A percentile compares a stretch with the other conserved stretches of the same genome.
Conservation (phyloP, 1,284 basidiomycete genomes). For the Phellinidium pouzarii region DNA sequence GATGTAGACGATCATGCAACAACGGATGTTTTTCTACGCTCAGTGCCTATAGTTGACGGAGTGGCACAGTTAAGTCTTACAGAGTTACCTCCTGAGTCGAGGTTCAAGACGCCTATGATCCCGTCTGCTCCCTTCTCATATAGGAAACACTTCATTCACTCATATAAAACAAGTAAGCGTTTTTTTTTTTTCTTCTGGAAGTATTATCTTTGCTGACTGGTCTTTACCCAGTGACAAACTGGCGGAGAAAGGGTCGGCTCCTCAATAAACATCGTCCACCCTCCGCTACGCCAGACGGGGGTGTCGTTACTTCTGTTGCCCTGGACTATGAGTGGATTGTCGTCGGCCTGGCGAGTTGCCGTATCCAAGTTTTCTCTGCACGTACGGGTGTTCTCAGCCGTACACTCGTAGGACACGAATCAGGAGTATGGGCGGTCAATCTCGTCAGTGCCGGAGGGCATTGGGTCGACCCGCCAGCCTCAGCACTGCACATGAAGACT, state of each 20-base stretch:
- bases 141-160: conserved; percentile 68
- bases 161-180: conserved; percentile 67
- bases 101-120: neutral
- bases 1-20: conserved; percentile 2
- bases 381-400: conserved; percentile 71
- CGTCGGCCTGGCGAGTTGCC: conserved; percentile 84
- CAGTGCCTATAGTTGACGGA: conserved; percentile 4
- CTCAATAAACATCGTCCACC: conserved; percentile 69
- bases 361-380: conserved; percentile 85
- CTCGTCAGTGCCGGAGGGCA: conserved; percentile 47
- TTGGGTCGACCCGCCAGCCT: conserved; percentile 22
- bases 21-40: neutral
- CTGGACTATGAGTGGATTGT: conserved; percentile 84
- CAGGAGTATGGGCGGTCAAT: conserved; percentile 90
- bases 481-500: neutral
- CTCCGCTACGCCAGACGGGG: conserved; percentile 47
- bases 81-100: conserved; percentile 7
- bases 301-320: conserved; percentile 83
- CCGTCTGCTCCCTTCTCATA: conserved; percentile 41
- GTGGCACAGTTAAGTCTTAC: conserved; percentile 1
- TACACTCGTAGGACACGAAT: conserved; percentile 80
- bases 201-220: conserved; percentile 2
- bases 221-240: conserved; percentile 64
- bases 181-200: conserved; percentile 13
- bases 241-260: conserved; percentile 76